Evolutionary conservation across 225 moss, liverwort and hornwort genomes (phyloP).

Genomic region (Neckera pumila): DNA sequence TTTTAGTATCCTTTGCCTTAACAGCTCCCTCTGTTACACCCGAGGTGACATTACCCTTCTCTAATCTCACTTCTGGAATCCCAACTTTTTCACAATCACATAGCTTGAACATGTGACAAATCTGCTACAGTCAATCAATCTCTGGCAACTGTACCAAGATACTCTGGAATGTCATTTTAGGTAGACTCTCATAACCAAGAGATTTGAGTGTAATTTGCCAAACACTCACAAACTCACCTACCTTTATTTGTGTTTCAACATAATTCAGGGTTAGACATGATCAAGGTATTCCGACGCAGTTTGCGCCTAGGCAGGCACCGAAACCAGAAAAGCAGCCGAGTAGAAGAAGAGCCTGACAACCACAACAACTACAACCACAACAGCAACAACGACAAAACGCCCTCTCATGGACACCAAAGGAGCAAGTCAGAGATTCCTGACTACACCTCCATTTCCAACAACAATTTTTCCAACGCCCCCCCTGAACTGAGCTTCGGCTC

Average conservation of each 20-base stretch:
- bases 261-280: conserved; percentile 30
- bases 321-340: conserved; percentile 2
- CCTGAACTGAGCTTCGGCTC: conserved; percentile 20
- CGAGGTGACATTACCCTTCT: background rate
- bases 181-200: background rate
- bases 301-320: conserved; percentile 28
- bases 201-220: background rate
- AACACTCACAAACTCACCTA: background rate
- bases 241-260: background rate
- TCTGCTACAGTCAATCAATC: background rate
- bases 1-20: background rate
- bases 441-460: background rate
- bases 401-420: background rate
- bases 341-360: background rate
- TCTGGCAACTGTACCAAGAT: background rate
- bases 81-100: background rate
- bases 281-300: conserved; percentile 27
- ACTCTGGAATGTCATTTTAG: background rate
- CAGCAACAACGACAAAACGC: background rate
- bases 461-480: background rate
- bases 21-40: background rate
- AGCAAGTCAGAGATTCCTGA: background rate
- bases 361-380: background rate
- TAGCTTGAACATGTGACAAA: background rate
- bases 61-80: background rate